Percentiles rank a stretch among this genome's conserved stretches.
These are phyloP conservation scores for Solanum etuberosum DNA, from an alignment of 257 asterid genomes.

Conservation along the genomic window DNA sequence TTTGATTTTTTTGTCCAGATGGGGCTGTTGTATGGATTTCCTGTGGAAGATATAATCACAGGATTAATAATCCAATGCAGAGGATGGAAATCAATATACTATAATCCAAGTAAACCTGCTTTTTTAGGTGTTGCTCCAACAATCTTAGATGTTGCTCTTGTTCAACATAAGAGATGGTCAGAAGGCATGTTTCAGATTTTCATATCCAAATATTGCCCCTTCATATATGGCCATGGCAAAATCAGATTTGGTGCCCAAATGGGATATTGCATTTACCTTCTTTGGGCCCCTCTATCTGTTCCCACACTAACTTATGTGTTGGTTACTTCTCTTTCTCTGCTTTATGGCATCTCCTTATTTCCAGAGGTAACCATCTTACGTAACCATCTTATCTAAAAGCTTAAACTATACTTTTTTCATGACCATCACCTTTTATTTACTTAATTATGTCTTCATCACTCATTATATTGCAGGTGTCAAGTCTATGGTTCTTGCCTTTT, in stretches of 20 bases:
- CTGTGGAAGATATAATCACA: conserved; percentile 75
- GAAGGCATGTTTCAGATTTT: conserved; percentile 76
- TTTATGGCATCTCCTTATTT: conserved; percentile 36
- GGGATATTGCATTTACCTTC: conserved; percentile 57
- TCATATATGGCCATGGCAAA: conserved; percentile 42
- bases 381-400: no score
- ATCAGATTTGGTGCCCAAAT: conserved; percentile 49
- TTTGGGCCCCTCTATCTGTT: conserved; percentile 49
- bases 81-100: conserved; percentile 74
- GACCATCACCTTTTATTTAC: background rate
- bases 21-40: conserved; percentile 74
- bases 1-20: conserved; percentile 25
- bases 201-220: conserved; percentile 61
- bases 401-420: no score
- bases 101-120: conserved; percentile 47
- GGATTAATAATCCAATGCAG: conserved; percentile 76
- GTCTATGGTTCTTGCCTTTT: conserved; percentile 46
- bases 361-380: conserved; percentile 40
- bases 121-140: conserved; percentile 61
- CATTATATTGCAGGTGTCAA: conserved; percentile 22
- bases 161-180: conserved; percentile 76
- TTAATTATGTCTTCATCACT: background rate
- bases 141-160: conserved; percentile 42
- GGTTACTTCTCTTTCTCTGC: conserved; percentile 35
- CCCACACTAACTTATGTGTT: conserved; percentile 35